Evolutionary conservation across 2,329 filamentous ascomycete genomes (phyloP).

Genomic region (Aspergillus oerlinghausenensis): DNA sequence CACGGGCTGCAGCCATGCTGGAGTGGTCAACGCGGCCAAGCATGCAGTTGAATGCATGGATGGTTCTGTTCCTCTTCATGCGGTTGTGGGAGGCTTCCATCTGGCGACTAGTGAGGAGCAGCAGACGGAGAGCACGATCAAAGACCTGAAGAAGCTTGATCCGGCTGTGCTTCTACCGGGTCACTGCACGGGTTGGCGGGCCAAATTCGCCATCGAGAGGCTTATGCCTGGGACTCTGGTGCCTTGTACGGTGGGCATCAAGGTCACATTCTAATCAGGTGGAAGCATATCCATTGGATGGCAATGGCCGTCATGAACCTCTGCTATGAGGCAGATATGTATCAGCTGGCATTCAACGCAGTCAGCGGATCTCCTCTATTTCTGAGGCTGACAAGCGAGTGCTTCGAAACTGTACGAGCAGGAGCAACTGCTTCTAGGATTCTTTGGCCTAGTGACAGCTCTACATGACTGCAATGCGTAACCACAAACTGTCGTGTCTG

Average conservation of each 20-base stretch:
- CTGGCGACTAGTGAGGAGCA: constrained; percentile 45
- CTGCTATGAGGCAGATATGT: not conserved
- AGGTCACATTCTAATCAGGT: constrained; percentile 28
- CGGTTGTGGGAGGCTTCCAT: constrained; percentile 52
- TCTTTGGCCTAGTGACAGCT: too few relatives aligned
- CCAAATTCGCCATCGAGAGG: constrained; percentile 50
- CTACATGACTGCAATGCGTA: too few relatives aligned
- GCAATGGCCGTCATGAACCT: not conserved
- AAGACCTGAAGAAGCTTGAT: constrained; percentile 45
- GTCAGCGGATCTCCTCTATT: too few relatives aligned
- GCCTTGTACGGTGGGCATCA: constrained; percentile 49
- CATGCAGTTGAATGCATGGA: constrained; percentile 42
- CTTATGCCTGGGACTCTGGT: constrained; percentile 48
- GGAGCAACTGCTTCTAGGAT: too few relatives aligned
- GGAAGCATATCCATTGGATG: not conserved
- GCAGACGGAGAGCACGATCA: constrained; percentile 43
- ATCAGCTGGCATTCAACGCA: not conserved
- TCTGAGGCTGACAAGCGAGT: too few relatives aligned
- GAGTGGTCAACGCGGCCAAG: constrained; percentile 49
- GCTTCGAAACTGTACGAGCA: too few relatives aligned
- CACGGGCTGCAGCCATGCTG: constrained; percentile 54
- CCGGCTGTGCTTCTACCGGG: constrained; percentile 50
- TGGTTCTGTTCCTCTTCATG: constrained; percentile 41
- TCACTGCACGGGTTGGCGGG: constrained; percentile 55
- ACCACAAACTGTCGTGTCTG: not conserved